Evolutionary conservation across 257 asterid species (phyloP), one percentile per base, ranked within the genome.

Genomic region (Thymus quinquecostatus): DNA sequence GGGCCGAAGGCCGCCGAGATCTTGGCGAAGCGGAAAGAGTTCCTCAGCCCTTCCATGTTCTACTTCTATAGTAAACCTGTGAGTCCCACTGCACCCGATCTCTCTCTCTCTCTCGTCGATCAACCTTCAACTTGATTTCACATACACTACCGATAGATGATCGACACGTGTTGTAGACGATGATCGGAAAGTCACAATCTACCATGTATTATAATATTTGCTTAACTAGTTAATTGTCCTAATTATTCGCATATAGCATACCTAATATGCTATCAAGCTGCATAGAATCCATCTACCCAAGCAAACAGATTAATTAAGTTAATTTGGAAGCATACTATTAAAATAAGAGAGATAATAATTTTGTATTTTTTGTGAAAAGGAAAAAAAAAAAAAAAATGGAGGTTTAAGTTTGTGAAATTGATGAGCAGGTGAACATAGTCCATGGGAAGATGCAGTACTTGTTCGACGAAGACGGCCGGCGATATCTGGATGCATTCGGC

Each of bases 371-470:
- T 38, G 4, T 36, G 5, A 3, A 3, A 36, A 36, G 4, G 4
- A 38, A 38, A 2, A 0, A 38, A 38, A 38, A 38, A 38, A 38
- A 36, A 38, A 38, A 38, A 38, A 38, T 38, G 1, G 41, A 38
- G 41, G 6, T 38, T 38, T 2, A 21, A 21, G 21, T 21, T 10
- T 10, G 51, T 2, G 8, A 12, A 45, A 9, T 12, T 1, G 10
- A 5, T 44, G 59, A 59, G 13, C 45, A 90, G 95, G 81, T 90
- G 62, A 87, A 90, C 41, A 38, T 90, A 3, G 95, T 90, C 45
- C 86, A 88, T 43, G 96, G 96, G 13, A 90, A 85, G 88, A 86
- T 80, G 92, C 96, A 86, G 41, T 90, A 88, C 76, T 69, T 90
- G 83, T 88, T 83, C 47, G 96, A 90, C 11, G 96, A 86, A 44